phyloP scores from a whole-genome alignment of 2,329 filamentous ascomycete species.

The Diaporthe ampelina region DNA sequence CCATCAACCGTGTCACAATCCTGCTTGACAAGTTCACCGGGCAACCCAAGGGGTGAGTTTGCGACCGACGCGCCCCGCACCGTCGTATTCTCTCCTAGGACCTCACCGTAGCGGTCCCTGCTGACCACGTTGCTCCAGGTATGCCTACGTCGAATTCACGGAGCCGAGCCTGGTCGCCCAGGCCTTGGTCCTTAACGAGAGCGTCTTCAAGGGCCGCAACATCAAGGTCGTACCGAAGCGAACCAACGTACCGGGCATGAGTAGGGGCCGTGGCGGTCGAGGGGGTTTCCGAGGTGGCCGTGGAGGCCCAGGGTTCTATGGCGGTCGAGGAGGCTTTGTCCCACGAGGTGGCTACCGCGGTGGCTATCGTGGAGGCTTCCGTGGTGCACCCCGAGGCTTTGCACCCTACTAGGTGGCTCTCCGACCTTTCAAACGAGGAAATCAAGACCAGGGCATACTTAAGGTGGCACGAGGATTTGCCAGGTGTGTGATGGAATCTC shows the following conservation, averaged over 20 bases:
- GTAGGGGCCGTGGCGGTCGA: constrained; percentile 77
- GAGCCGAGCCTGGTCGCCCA: constrained; percentile 40
- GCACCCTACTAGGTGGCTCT: constrained; percentile 69
- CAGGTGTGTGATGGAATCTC: constrained; percentile 32
- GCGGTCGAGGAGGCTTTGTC: constrained; percentile 66
- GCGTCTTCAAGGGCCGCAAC: constrained; percentile 92
- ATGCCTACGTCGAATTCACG: constrained; percentile 84
- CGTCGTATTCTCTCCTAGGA: not conserved
- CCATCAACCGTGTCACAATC: constrained; percentile 98
- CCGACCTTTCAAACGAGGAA: not conserved
- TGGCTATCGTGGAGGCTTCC: constrained; percentile 73
- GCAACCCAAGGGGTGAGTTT: constrained; percentile 94
- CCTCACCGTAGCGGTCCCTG: not conserved
- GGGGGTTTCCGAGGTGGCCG: constrained; percentile 67
- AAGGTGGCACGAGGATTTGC: constrained; percentile 2
- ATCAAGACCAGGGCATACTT: not conserved
- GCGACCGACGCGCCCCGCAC: constrained; percentile 19
- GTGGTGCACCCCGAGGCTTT: constrained; percentile 70
- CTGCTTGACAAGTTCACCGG: constrained; percentile 98
- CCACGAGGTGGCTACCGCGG: constrained; percentile 68
- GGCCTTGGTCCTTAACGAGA: constrained; percentile 90
- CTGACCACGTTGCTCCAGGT: constrained; percentile 67
- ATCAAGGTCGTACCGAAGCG: constrained; percentile 96
- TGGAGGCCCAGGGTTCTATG: constrained; percentile 50
- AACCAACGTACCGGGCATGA: constrained; percentile 97